Base-by-base conservation (phyloP, 1,139 yeast genomes). In the Arxiozyma slooffiae region DNA sequence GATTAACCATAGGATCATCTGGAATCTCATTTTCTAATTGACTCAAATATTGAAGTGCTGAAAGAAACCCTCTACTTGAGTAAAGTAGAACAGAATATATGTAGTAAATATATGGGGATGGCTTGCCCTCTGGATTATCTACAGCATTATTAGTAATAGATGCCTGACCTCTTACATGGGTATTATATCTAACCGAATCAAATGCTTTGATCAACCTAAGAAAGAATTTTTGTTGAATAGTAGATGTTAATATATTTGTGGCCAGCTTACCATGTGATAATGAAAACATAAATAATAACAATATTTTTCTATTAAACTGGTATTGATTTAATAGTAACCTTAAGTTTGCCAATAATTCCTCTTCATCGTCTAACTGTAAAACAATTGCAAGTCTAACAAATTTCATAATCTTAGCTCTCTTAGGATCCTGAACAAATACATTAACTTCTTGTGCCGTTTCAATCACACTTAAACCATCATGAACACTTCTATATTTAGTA, bases 151-250 rank as follows among this genome's bases (percentile, higher is more conserved):
- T 75, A 0, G 79, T 75, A 18, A 86, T 73, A 4, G 82, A 82
- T 0, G 96, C 94, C 74, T 86, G 87, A 0, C 97, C 97, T 1
- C 79, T 71, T 21, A 89, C 80, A 17, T 74, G 71, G 22, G 72
- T 75, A 5, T 73, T 72, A 36, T 72, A 68, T 37, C 79, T 74
- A 18, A 83, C 65, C 2, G 92, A 78, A 63, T 92, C 98, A 64
- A 80, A 83, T 0, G 96, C 94, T 63, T 90, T 92, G 57, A 92
- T 73, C 60, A 90, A 97, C 56, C 98, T 80, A 53, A 92, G 71
- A 57, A 90, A 81, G 64, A 82, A 92, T 66, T 92, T 92, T 60
- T 90, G 97, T 61, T 88, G 92, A 53, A 86, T 86, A 42, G 87
- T 81, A 49, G 84, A 82, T 46, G 87, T 81, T 63, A 83, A 83